Conservation (phyloP, 768 basidiomycete genomes). For the Podaxis sp. region DNA sequence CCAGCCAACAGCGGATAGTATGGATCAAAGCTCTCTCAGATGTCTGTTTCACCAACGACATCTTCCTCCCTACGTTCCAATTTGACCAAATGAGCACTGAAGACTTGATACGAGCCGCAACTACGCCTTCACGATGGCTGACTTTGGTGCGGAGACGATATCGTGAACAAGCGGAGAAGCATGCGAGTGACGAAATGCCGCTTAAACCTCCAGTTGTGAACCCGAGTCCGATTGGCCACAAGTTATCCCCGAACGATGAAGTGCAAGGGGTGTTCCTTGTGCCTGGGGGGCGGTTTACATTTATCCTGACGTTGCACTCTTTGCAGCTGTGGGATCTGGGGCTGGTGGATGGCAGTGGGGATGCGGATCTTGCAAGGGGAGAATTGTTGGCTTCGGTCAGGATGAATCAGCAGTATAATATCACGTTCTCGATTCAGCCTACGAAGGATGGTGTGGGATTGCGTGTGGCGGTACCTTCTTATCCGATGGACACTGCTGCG, state of each 20-base stretch:
- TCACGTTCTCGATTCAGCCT: background rate
- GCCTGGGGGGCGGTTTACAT: slow-evolving; percentile 15
- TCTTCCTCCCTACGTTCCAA: slow-evolving; percentile 17
- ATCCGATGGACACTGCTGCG: background rate
- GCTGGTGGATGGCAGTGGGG: no score
- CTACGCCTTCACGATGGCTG: slow-evolving; percentile 12
- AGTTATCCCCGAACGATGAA: background rate
- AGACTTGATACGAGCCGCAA: slow-evolving; percentile 15
- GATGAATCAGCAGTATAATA: background rate
- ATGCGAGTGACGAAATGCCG: background rate
- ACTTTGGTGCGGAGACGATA: background rate
- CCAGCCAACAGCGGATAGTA: slow-evolving; percentile 14
- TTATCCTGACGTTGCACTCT: background rate
- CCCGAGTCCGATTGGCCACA: background rate
- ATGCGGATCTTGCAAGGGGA: background rate
- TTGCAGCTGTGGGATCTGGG: slow-evolving; percentile 7
- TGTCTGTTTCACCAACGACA: slow-evolving; percentile 12
- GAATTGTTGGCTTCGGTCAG: background rate
- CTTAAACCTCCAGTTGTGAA: background rate
- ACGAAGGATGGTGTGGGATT: slow-evolving; percentile 5
- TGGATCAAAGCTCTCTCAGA: slow-evolving; percentile 17
- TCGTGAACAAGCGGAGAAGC: background rate
- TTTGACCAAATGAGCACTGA: slow-evolving; percentile 14
- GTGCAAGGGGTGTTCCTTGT: slow-evolving; percentile 6
- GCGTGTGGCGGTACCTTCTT: background rate